A percentile compares a stretch with the other conserved stretches of the same genome.
phyloP scores from a whole-genome alignment of 1,139 yeast genomes.

The Nakaseomyces nivariensis region DNA sequence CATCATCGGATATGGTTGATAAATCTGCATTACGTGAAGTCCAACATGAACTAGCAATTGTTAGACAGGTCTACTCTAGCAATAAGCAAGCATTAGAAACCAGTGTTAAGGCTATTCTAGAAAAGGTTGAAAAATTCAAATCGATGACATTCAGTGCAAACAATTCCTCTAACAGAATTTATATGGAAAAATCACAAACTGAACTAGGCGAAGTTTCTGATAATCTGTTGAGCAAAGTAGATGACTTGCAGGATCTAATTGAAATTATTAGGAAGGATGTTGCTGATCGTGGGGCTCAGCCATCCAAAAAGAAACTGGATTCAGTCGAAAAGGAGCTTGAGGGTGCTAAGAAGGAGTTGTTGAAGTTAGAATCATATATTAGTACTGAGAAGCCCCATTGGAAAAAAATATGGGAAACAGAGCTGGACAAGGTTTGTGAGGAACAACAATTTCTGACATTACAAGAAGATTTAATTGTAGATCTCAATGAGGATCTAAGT shows the following conservation, averaged over 20 bases:
- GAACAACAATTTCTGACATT: slow-evolving; percentile 87
- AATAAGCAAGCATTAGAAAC: slow-evolving; percentile 37
- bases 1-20: slow-evolving; percentile 6
- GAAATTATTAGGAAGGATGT: slow-evolving; percentile 88
- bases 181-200: slow-evolving; percentile 68
- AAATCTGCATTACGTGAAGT: slow-evolving; percentile 30
- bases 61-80: slow-evolving; percentile 49
- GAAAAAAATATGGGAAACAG: slow-evolving; percentile 90
- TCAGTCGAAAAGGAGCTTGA: slow-evolving; percentile 55
- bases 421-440: slow-evolving; percentile 80
- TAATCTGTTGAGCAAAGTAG: slow-evolving; percentile 63
- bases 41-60: slow-evolving; percentile 48
- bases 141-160: slow-evolving; percentile 26
- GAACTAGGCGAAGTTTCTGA: slow-evolving; percentile 75
- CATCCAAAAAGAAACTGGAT: slow-evolving; percentile 63
- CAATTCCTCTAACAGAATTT: slow-evolving; percentile 42
- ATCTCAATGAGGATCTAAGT: slow-evolving; percentile 69
- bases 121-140: slow-evolving; percentile 43
- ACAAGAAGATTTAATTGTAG: slow-evolving; percentile 77
- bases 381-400: slow-evolving; percentile 67
- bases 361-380: slow-evolving; percentile 52
- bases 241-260: slow-evolving; percentile 84
- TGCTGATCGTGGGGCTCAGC: slow-evolving; percentile 82
- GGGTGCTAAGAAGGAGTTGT: slow-evolving; percentile 45
- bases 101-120: slow-evolving; percentile 38